Evolutionary conservation across 1,284 basidiomycete genomes (phyloP).

Genomic region (Irpex sp.): DNA sequence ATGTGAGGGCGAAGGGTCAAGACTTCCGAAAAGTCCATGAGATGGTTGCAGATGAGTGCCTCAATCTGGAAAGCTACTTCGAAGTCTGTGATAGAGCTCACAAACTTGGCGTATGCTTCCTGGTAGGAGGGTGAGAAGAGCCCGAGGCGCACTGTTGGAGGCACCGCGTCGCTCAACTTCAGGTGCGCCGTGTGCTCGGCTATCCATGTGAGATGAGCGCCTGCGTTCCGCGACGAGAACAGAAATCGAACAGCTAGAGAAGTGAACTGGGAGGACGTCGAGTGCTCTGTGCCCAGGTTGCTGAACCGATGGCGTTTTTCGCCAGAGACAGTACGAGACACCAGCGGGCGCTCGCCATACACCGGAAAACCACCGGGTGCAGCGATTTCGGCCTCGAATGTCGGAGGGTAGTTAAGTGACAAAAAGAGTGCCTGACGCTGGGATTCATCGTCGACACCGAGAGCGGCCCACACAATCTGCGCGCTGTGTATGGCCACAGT

Average conservation of each 20-base stretch:
- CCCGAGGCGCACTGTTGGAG: background rate
- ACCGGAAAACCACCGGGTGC: background rate
- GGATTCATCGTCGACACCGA: slow-evolving; percentile 20
- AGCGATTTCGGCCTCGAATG: slow-evolving; percentile 31
- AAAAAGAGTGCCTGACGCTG: slow-evolving; percentile 35
- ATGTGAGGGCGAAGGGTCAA: slow-evolving; percentile 27
- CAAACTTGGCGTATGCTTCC: background rate
- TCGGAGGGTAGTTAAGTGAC: slow-evolving; percentile 36
- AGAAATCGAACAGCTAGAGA: slow-evolving; percentile 45
- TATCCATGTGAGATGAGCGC: background rate
- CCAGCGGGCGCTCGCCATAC: background rate
- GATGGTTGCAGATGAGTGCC: slow-evolving; percentile 31
- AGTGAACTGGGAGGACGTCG: slow-evolving; percentile 35
- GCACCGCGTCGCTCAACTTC: slow-evolving; percentile 13
- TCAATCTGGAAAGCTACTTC: slow-evolving; percentile 45
- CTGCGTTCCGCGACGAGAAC: slow-evolving; percentile 35
- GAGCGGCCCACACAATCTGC: slow-evolving; percentile 34
- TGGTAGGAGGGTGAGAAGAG: background rate
- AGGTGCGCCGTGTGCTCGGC: slow-evolving; percentile 33
- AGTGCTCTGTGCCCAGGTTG: slow-evolving; percentile 22
- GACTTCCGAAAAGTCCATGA: slow-evolving; percentile 40
- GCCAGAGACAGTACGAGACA: background rate
- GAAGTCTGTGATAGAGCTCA: slow-evolving; percentile 28
- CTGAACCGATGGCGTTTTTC: slow-evolving; percentile 17
- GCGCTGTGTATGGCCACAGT: slow-evolving; percentile 40